phyloP scores from a whole-genome alignment of 2,329 filamentous ascomycete genomes.

The Hirsutella rhossiliensis region DNA sequence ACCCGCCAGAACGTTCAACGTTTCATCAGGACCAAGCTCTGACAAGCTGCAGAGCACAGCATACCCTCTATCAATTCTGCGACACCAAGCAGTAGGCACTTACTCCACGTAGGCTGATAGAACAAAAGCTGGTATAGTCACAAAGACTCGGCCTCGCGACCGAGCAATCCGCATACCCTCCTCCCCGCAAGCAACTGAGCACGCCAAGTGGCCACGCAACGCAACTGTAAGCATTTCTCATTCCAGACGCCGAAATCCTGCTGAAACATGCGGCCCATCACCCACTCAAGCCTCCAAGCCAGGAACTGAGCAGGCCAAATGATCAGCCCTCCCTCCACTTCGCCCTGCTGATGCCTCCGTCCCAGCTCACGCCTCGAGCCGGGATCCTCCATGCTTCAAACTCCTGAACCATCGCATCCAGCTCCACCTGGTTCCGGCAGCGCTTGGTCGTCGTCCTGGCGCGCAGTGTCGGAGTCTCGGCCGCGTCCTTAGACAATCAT shows the following conservation, averaged over 20 bases:
- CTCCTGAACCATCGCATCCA: no score
- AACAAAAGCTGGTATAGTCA: conserved; percentile 1
- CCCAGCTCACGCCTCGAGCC: no score
- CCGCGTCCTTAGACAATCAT: conserved; percentile 70
- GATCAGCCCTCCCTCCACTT: background rate
- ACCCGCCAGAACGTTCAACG: background rate
- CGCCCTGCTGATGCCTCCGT: no score
- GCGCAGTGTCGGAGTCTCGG: no score
- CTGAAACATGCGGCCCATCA: background rate
- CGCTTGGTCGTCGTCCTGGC: no score
- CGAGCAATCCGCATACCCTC: background rate
- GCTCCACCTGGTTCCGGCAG: no score
- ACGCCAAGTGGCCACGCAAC: conserved; percentile 6
- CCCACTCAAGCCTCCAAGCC: background rate
- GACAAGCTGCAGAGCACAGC: background rate
- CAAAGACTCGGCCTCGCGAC: background rate
- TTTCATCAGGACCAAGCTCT: background rate
- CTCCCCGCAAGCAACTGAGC: background rate
- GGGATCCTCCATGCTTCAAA: no score
- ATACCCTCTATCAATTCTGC: background rate
- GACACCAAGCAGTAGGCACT: background rate
- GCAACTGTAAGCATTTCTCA: conserved; percentile 10
- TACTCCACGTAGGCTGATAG: background rate
- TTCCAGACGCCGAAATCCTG: conserved; percentile 15
- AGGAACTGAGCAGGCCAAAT: background rate